Percentiles rank a stretch among this genome's conserved stretches.
These are phyloP conservation scores for Nepenthes gracilis DNA, from an alignment of 148 eudicot species.

Conservation along the genomic window DNA sequence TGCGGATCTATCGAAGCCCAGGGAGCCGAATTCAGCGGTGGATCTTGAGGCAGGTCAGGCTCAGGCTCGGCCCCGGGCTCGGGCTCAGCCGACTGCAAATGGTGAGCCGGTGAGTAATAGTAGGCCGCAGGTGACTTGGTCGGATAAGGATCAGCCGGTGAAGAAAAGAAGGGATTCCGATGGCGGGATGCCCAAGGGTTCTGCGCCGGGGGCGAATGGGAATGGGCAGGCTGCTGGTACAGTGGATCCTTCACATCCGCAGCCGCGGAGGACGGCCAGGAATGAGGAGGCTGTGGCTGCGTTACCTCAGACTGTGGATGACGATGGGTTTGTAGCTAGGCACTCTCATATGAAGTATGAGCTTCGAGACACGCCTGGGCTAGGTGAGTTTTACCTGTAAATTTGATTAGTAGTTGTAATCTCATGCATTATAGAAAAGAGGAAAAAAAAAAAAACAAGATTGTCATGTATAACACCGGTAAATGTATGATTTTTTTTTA, in stretches of 20 bases:
- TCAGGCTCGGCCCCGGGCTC: constrained; percentile 13
- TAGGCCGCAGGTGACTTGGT: constrained; percentile 5
- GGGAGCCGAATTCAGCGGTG: constrained; percentile 15
- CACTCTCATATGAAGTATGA: constrained; percentile 90
- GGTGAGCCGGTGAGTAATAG: constrained; percentile 14
- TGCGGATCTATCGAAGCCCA: constrained; percentile 19
- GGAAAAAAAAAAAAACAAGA: too few relatives aligned
- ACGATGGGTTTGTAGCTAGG: constrained; percentile 51
- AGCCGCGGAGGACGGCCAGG: constrained; percentile 23
- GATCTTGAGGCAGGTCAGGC: constrained; percentile 54
- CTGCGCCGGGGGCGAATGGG: constrained; percentile 12
- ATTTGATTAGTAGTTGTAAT: too few relatives aligned
- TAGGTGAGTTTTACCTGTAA: constrained; percentile 35
- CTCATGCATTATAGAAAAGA: too few relatives aligned
- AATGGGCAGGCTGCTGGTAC: constrained; percentile 3
- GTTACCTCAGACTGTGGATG: constrained; percentile 41
- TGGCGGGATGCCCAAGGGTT: constrained; percentile 16
- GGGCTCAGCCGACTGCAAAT: constrained; percentile 8
- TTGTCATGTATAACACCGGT: too few relatives aligned
- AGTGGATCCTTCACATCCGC: constrained; percentile 8
- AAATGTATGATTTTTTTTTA: not conserved
- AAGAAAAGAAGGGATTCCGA: constrained; percentile 52
- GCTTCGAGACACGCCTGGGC: constrained; percentile 88
- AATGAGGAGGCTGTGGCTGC: constrained; percentile 37
- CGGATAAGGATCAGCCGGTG: constrained; percentile 28